These are phyloP conservation scores for Postia placenta DNA, from an alignment of 768 basidiomycete genomes.

Conservation along the genomic window DNA sequence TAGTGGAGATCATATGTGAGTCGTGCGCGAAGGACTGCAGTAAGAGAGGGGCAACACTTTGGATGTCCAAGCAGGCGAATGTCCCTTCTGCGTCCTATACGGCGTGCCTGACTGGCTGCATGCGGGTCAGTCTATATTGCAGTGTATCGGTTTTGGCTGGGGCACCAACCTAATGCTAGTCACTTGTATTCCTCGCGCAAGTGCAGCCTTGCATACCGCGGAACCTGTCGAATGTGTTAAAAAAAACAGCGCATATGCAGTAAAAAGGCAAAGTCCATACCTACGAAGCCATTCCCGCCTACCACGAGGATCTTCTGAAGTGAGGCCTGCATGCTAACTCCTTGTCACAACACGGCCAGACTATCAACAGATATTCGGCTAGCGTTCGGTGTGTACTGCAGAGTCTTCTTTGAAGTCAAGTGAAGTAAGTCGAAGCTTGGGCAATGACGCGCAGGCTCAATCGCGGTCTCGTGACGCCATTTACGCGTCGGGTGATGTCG, in stretches of 20 bases:
- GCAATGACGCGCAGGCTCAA: too few species aligned
- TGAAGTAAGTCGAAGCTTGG: too few species aligned
- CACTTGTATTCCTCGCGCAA: slow-evolving; percentile 79
- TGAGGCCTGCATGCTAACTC: slow-evolving; percentile 24
- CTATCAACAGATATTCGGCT: too few species aligned
- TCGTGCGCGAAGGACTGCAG: not conserved
- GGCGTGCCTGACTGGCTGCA: slow-evolving; percentile 80
- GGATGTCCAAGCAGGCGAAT: slow-evolving; percentile 79
- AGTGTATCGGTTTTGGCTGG: too few species aligned
- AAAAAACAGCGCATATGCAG: not conserved
- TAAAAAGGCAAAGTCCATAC: slow-evolving; percentile 32
- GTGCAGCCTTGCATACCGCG: slow-evolving; percentile 84
- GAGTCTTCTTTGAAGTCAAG: too few species aligned
- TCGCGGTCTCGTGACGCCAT: too few species aligned
- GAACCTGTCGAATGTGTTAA: slow-evolving; percentile 54
- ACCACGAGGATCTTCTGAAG: slow-evolving; percentile 77
- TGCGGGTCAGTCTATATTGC: too few species aligned
- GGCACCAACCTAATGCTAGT: slow-evolving; percentile 74
- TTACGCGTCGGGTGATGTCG: too few species aligned
- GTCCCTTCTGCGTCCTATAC: slow-evolving; percentile 84
- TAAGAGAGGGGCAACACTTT: slow-evolving; percentile 41
- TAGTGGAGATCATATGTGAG: slow-evolving; percentile 24
- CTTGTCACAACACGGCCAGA: too few species aligned
- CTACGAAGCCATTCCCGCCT: slow-evolving; percentile 98
- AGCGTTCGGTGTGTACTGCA: too few species aligned